A percentile compares a stretch with the other conserved stretches of the same genome.
Evolutionary conservation across 139 green algal species (phyloP).

Genomic region (Coccomyxa sp.): DNA sequence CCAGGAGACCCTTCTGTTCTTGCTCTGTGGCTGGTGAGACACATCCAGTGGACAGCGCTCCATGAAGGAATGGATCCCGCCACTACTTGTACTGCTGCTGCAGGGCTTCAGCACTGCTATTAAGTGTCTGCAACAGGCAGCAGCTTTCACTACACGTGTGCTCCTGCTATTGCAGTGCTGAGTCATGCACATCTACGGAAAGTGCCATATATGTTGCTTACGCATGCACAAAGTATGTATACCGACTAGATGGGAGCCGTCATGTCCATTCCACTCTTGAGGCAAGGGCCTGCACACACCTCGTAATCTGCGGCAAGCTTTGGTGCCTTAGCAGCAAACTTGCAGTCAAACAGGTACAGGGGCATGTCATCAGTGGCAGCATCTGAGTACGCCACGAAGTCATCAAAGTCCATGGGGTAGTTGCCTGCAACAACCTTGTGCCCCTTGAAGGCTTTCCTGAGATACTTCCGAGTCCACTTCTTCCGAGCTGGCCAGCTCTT

Average conservation of each 20-base stretch:
- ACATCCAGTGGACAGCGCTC: neutral
- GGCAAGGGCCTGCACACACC: constrained; percentile 1
- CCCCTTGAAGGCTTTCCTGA: constrained; percentile 46
- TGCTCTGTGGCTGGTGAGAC: neutral
- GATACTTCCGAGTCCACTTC: constrained; percentile 55
- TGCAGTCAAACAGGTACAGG: constrained; percentile 60
- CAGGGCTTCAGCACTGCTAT: too few species aligned
- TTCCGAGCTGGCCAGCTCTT: constrained; percentile 47
- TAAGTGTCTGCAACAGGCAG: too few species aligned
- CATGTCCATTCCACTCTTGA: too few species aligned
- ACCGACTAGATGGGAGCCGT: too few species aligned
- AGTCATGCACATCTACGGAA: too few species aligned
- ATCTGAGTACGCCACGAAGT: constrained; percentile 71
- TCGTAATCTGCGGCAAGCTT: constrained; percentile 71
- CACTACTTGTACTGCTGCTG: neutral
- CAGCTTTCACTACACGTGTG: too few species aligned
- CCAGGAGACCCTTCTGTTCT: too few species aligned
- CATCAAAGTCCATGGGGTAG: constrained; percentile 58
- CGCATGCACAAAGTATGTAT: too few species aligned
- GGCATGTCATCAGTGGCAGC: constrained; percentile 64
- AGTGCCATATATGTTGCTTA: too few species aligned
- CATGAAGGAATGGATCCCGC: neutral
- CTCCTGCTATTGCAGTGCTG: too few species aligned
- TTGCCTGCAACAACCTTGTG: constrained; percentile 38
- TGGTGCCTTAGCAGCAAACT: constrained; percentile 52